phyloP scores from a whole-genome alignment of 495 filamentous ascomycete genomes.

The Neurospora hispaniola region DNA sequence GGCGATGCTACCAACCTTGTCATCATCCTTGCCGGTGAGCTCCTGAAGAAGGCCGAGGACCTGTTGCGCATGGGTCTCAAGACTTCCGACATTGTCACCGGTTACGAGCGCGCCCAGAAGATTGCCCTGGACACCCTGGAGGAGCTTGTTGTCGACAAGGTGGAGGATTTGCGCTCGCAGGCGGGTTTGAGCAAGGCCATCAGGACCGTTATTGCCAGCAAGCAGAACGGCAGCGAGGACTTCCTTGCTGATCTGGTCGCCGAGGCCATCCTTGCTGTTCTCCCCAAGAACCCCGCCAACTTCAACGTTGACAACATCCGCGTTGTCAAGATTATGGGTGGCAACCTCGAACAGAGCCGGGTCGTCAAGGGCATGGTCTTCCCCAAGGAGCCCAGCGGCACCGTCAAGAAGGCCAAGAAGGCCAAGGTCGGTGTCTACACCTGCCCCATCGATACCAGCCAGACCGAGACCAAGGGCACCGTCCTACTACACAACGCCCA shows the following conservation, averaged over 20 bases:
- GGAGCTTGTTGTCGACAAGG: constrained; percentile 82
- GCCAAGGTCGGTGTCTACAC: constrained; percentile 96
- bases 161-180: constrained; percentile 68
- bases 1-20: constrained; percentile 98
- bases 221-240: constrained; percentile 90
- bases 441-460: constrained; percentile 88
- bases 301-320: constrained; percentile 99
- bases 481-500: constrained; percentile 95
- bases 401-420: constrained; percentile 76
- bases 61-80: constrained; percentile 90
- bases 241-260: constrained; percentile 75
- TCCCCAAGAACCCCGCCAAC: constrained; percentile 94
- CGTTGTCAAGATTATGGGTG: constrained; percentile 99
- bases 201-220: constrained; percentile 88
- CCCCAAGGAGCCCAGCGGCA: constrained; percentile 79
- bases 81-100: constrained; percentile 88
- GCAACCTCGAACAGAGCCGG: constrained; percentile 79
- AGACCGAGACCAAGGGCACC: constrained; percentile 99
- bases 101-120: constrained; percentile 88
- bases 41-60: constrained; percentile 95
- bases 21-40: constrained; percentile 88
- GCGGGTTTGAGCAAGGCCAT: constrained; percentile 90
- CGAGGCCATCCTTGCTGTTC: constrained; percentile 85
- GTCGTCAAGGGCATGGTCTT: constrained; percentile 99
- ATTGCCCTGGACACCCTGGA: constrained; percentile 78